Evolutionary conservation across 805 yeast genomes (phyloP), one percentile per base, ranked within the genome.

Genomic region (Ogataea paradorogensis): DNA sequence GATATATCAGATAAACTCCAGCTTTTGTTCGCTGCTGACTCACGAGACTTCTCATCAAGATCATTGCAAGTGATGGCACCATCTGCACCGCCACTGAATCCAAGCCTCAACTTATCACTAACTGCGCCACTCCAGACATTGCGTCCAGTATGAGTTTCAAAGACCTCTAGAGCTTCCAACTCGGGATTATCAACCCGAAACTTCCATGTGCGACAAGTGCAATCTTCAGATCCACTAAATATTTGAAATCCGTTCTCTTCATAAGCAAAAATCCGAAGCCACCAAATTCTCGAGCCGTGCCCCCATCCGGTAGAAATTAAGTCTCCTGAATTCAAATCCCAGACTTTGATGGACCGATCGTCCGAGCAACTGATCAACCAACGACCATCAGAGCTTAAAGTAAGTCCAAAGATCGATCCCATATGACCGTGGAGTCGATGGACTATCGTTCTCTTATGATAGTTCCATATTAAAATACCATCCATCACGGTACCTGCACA

Each of bases 401-500:
- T 71, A 4, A 89, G 89, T 21, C 84, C 85, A 62, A 93, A 91
- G 21, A 91, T 89, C 0, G 96, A 85, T 2, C 99, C 99, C 58
- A 83, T 89, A 63, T 93, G 99, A 0, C 82, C 84, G 0, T 73
- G 72, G 36, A 91, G 66, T 26, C 71, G 73, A 50, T 80, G 78
- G 3, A 77, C 16, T 7, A 82, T 65, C 22, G 65, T 30, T 1
- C 63, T 47, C 3, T 63, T 50, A 27, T 59, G 58, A 16, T 78
- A 54, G 33, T 78, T 78, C 98, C 98, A 91, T 2, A 89, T 66
- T 3, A 85, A 65, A 2, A 87, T 80, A 10, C 97, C 96, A 33
- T 82, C 82, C 81, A 90, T 80, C 2, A 91, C 97, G 0, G 99
- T 91, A 16, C 99, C 99, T 0, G 96, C 90, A 20, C 88, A 88